phyloP scores from a whole-genome alignment of 148 eudicot species.

The Persicaria maculosa region DNA sequence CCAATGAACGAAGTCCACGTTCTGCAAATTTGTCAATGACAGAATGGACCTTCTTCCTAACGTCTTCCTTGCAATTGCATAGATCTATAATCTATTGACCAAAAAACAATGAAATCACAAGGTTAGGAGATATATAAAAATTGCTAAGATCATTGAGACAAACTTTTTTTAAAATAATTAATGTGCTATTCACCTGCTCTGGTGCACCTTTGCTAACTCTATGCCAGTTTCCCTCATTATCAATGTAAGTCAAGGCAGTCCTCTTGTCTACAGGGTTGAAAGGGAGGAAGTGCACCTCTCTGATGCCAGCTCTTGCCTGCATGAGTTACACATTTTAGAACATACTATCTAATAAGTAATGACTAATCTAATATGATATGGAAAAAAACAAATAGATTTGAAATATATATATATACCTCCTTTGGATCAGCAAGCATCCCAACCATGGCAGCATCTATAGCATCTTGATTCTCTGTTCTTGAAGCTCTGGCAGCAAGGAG shows the following conservation, averaged over 20 bases:
- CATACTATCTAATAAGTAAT: not conserved
- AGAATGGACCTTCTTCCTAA: constrained; percentile 64
- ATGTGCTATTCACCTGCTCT: constrained; percentile 44
- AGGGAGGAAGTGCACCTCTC: constrained; percentile 75
- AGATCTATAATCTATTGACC: constrained; percentile 64
- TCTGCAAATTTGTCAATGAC: constrained; percentile 90
- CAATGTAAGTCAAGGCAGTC: constrained; percentile 77
- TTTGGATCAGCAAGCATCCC: constrained; percentile 96
- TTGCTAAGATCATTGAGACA: not conserved
- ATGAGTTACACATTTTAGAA: not conserved
- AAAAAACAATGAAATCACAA: not conserved
- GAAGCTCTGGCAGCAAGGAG: constrained; percentile 93
- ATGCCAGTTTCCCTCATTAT: constrained; percentile 57
- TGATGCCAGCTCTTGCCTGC: constrained; percentile 72
- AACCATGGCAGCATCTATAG: constrained; percentile 89
- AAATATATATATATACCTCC: constrained; percentile 44
- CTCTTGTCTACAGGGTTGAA: constrained; percentile 84
- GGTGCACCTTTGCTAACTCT: constrained; percentile 83
- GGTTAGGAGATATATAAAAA: not conserved
- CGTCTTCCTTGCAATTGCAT: constrained; percentile 78
- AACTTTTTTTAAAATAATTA: not conserved
- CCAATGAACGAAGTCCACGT: constrained; percentile 88
- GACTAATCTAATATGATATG: not conserved
- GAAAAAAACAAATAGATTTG: not conserved
- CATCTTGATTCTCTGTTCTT: constrained; percentile 90